A percentile compares a stretch with the other conserved stretches of the same genome.
These are phyloP conservation scores for Fusarium brachygibbosum DNA, from an alignment of 2,329 filamentous ascomycete genomes.

Conservation along the genomic window DNA sequence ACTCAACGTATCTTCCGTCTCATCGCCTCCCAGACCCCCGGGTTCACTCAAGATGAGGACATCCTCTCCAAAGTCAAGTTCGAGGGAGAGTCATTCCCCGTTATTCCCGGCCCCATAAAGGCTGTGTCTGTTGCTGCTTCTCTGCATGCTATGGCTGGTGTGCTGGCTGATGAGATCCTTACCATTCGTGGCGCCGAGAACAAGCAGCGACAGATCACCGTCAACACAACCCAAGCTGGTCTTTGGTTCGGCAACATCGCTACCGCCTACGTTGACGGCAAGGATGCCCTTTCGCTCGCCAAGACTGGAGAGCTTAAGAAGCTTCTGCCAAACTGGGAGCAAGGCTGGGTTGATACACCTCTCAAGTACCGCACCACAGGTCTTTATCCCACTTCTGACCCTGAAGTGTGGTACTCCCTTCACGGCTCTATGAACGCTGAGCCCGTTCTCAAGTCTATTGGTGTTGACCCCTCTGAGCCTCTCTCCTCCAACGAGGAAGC, in stretches of 20 bases:
- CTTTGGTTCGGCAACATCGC: constrained; percentile 28
- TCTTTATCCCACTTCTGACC: constrained; percentile 63
- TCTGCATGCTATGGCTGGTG: constrained; percentile 22
- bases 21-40: constrained; percentile 19
- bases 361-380: constrained; percentile 44
- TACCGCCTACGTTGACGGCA: constrained; percentile 18
- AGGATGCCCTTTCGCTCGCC: background rate
- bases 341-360: constrained; percentile 27
- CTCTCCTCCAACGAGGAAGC: constrained; percentile 46
- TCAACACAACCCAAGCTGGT: constrained; percentile 18
- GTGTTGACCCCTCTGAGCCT: constrained; percentile 48
- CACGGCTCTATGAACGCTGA: constrained; percentile 64
- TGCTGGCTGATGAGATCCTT: constrained; percentile 24
- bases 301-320: constrained; percentile 9
- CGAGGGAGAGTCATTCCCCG: constrained; percentile 1
- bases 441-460: constrained; percentile 60
- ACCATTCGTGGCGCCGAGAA: constrained; percentile 10
- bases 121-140: constrained; percentile 19
- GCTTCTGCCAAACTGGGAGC: constrained; percentile 14
- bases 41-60: constrained; percentile 18
- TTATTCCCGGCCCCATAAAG: constrained; percentile 27
- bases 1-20: constrained; percentile 21
- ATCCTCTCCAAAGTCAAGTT: constrained; percentile 22
- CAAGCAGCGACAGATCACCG: constrained; percentile 1
- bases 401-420: constrained; percentile 63